Evolutionary conservation across 2,329 filamentous ascomycete genomes (phyloP).

Genomic region (Penicillium glabrum): DNA sequence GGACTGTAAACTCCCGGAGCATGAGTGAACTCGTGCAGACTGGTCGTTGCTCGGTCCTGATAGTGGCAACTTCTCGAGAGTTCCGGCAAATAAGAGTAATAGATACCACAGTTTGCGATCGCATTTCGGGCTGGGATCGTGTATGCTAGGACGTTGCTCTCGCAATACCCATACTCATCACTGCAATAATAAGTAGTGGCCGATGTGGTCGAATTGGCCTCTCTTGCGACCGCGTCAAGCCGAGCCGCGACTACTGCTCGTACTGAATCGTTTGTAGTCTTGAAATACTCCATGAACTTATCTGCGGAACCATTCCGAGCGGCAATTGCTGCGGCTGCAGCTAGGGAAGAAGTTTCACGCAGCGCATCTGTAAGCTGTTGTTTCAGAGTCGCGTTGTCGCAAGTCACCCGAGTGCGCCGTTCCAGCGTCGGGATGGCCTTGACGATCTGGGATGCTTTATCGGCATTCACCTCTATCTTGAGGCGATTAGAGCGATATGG

Average conservation of each 20-base stretch:
- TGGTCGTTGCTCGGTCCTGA: constrained; percentile 66
- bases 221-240: constrained; percentile 54
- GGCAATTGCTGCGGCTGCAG: constrained; percentile 54
- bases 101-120: constrained; percentile 64
- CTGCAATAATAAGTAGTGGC: constrained; percentile 59
- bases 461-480: constrained; percentile 57
- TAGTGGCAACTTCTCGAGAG: constrained; percentile 56
- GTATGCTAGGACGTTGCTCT: constrained; percentile 58
- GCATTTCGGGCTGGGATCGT: constrained; percentile 55
- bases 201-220: constrained; percentile 54
- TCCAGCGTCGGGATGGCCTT: constrained; percentile 42
- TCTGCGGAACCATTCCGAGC: constrained; percentile 46
- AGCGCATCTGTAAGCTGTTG: constrained; percentile 53
- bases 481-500: constrained; percentile 61
- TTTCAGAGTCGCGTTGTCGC: constrained; percentile 54
- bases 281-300: constrained; percentile 58
- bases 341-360: constrained; percentile 47
- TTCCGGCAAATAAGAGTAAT: constrained; percentile 52
- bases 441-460: constrained; percentile 52
- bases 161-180: constrained; percentile 57
- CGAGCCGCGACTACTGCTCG: constrained; percentile 53
- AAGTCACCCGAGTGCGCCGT: constrained; percentile 53
- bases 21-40: constrained; percentile 67
- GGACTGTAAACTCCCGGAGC: constrained; percentile 53
- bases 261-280: constrained; percentile 50